Conservation (phyloP, 805 yeast genomes). For the Metschnikowia santaceciliae region DNA sequence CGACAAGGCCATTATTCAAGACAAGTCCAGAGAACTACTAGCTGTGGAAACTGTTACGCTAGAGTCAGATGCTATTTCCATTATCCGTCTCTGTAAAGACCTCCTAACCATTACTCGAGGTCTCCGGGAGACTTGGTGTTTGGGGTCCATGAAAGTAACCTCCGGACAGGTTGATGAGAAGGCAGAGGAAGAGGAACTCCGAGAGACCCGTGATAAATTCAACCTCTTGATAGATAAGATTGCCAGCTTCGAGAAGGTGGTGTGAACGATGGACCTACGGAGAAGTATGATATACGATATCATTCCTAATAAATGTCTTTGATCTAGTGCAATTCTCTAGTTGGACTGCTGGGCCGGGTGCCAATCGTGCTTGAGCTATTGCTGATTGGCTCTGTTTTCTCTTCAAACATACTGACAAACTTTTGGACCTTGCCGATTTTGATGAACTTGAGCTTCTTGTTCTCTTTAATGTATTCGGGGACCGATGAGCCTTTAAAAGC, state of each 20-base stretch:
- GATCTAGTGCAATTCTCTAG: not conserved
- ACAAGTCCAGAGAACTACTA: slow-evolving; percentile 37
- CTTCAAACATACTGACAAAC: slow-evolving; percentile 42
- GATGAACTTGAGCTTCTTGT: slow-evolving; percentile 41
- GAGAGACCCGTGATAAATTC: slow-evolving; percentile 30
- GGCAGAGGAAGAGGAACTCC: slow-evolving; percentile 20
- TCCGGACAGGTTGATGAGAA: slow-evolving; percentile 13
- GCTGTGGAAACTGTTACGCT: slow-evolving; percentile 56
- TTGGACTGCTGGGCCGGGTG: slow-evolving; percentile 17
- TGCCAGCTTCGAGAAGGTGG: slow-evolving; percentile 9
- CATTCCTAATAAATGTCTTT: not conserved
- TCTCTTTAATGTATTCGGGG: slow-evolving; percentile 34
- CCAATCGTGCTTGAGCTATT: slow-evolving; percentile 12
- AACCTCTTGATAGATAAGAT: slow-evolving; percentile 15
- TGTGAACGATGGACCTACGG: not conserved
- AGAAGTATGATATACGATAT: not conserved
- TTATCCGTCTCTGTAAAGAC: slow-evolving; percentile 52
- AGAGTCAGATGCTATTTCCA: slow-evolving; percentile 49
- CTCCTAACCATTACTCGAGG: slow-evolving; percentile 45
- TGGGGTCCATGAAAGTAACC: slow-evolving; percentile 47
- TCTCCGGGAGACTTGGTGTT: slow-evolving; percentile 53
- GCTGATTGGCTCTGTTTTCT: slow-evolving; percentile 19
- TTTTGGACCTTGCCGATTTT: slow-evolving; percentile 46
- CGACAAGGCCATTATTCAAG: slow-evolving; percentile 42
- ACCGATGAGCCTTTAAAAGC: slow-evolving; percentile 28